Conservation (phyloP, 2,329 filamentous ascomycete species). For the Xylariaceae sp. region DNA sequence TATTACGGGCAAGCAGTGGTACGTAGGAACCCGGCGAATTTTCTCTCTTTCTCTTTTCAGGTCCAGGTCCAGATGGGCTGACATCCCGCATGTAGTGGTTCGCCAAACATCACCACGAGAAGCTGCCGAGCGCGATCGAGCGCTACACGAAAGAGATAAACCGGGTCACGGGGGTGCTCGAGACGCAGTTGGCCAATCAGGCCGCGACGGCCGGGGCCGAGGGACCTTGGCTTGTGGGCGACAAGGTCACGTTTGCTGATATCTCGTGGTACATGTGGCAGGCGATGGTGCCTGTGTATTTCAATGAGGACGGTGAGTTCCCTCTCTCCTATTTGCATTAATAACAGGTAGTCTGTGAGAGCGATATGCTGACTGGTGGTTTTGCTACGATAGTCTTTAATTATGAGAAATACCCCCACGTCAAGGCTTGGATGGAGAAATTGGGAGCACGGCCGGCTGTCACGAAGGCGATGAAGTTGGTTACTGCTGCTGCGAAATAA, state of each 20-base stretch:
- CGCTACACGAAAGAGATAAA: constrained; percentile 41
- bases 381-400: not conserved
- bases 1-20: constrained; percentile 42
- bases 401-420: constrained; percentile 11
- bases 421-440: constrained; percentile 15
- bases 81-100: constrained; percentile 34
- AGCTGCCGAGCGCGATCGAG: constrained; percentile 37
- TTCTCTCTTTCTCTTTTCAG: not conserved
- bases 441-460: constrained; percentile 2
- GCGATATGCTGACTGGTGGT: not conserved
- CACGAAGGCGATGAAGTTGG: constrained; percentile 1
- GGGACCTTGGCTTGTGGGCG: constrained; percentile 20
- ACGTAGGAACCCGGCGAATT: not conserved
- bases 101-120: constrained; percentile 37
- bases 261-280: constrained; percentile 22
- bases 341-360: no score
- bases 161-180: constrained; percentile 41
- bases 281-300: not conserved
- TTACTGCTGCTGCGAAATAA: no score
- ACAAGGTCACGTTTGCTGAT: constrained; percentile 21
- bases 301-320: constrained; percentile 5
- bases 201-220: constrained; percentile 18
- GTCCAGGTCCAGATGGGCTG: not conserved
- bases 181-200: constrained; percentile 31
- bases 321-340: not conserved